These are phyloP conservation scores for Phytophthora cactorum DNA, from an alignment of 352 stramenopile genomes.

Conservation along the genomic window DNA sequence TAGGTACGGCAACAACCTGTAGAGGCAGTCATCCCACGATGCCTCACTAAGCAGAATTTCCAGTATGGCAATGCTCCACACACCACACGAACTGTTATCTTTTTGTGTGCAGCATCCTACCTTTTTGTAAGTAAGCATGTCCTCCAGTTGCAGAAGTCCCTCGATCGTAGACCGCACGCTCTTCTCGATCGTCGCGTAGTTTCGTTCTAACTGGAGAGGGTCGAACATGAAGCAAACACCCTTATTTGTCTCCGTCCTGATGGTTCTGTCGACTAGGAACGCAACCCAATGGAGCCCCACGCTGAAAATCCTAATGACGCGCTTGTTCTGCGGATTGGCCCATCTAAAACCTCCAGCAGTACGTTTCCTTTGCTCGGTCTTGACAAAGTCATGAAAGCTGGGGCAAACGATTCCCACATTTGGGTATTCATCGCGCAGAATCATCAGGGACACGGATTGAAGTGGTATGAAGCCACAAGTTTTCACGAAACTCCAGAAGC, in stretches of 20 bases:
- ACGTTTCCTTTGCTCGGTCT: no score
- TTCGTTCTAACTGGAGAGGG: neutral
- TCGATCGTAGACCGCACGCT: conserved; percentile 9
- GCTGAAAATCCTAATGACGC: neutral
- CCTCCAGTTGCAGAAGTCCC: neutral
- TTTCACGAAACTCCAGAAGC: conserved; percentile 6
- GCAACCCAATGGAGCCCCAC: neutral
- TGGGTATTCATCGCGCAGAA: neutral
- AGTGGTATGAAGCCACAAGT: no score
- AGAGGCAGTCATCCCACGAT: no score
- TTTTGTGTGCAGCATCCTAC: neutral
- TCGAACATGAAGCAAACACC: conserved; percentile 3
- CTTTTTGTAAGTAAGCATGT: neutral
- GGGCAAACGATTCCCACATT: neutral
- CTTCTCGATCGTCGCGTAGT: neutral
- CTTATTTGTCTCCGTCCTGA: neutral
- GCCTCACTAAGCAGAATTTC: no score
- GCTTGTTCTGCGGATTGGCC: neutral
- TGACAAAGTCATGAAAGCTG: neutral
- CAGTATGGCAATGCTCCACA: no score
- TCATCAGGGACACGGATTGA: neutral
- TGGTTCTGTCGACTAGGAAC: neutral
- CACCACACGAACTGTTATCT: no score
- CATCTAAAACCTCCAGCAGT: no score
- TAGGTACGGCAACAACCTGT: no score